phyloP scores from a whole-genome alignment of 176 grass and related monocot species.

The Musa schizocarpa region DNA sequence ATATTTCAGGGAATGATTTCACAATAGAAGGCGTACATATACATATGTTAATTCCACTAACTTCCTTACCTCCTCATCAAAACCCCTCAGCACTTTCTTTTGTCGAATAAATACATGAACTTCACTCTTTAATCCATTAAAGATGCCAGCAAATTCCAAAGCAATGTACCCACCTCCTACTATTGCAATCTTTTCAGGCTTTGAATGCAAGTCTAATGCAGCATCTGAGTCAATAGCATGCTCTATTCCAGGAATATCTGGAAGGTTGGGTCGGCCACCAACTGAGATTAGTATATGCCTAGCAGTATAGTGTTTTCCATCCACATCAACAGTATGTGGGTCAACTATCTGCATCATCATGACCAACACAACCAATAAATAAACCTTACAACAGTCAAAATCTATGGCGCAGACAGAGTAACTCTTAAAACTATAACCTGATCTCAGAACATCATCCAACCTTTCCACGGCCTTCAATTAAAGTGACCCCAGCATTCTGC shows the following conservation, averaged over 20 bases:
- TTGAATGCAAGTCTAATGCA: constrained; percentile 49
- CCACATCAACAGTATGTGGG: constrained; percentile 54
- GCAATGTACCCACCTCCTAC: constrained; percentile 75
- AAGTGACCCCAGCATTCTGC: constrained; percentile 42
- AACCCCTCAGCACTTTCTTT: constrained; percentile 62
- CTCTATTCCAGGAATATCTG: constrained; percentile 61
- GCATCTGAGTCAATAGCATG: constrained; percentile 65
- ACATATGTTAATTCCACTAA: constrained; percentile 14
- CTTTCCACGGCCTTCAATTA: constrained; percentile 81
- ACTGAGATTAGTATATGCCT: constrained; percentile 65
- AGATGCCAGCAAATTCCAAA: constrained; percentile 75
- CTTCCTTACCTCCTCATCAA: constrained; percentile 67
- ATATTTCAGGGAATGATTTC: constrained; percentile 8
- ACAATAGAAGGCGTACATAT: constrained; percentile 6
- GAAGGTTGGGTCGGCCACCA: constrained; percentile 49
- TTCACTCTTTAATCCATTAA: constrained; percentile 68
- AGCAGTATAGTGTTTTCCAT: constrained; percentile 58
- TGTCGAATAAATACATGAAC: constrained; percentile 83
- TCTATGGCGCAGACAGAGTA: background rate
- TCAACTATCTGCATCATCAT: constrained; percentile 42
- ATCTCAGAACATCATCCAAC: constrained; percentile 34
- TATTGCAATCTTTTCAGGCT: constrained; percentile 66
- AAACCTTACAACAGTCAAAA: background rate
- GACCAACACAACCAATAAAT: background rate
- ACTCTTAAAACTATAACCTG: constrained; percentile 28